Percentiles rank a stretch among this genome's conserved stretches.
Conservation (phyloP, 805 yeast genomes). For the Kluyveromyces starmeri region DNA sequence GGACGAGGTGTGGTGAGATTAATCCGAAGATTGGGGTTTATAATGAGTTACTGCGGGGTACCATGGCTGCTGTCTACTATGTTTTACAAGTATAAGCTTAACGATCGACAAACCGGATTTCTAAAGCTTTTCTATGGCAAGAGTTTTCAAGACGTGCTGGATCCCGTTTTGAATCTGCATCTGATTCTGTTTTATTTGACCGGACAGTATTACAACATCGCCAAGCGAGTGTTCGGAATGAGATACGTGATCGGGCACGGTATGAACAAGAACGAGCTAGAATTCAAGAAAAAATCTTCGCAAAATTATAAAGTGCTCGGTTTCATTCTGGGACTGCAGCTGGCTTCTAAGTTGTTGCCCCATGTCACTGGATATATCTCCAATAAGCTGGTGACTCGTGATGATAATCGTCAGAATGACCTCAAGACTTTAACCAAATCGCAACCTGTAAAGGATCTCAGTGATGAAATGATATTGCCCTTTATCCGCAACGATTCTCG, state of each 20-base stretch:
- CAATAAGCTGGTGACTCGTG: neutral
- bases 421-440: neutral
- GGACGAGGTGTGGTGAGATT: constrained; percentile 43
- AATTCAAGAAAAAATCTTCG: constrained; percentile 30
- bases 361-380: neutral
- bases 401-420: neutral
- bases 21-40: constrained; percentile 45
- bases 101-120: constrained; percentile 4
- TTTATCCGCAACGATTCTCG: constrained; percentile 66
- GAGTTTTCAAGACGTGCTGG: constrained; percentile 35
- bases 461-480: constrained; percentile 48
- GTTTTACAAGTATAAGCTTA: constrained; percentile 10
- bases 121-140: constrained; percentile 8
- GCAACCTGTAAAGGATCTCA: constrained; percentile 32
- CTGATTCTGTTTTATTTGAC: constrained; percentile 73
- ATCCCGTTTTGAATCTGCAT: constrained; percentile 55
- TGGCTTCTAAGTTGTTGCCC: constrained; percentile 33
- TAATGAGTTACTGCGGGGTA: constrained; percentile 48
- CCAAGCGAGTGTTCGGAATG: constrained; percentile 71
- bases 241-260: constrained; percentile 69
- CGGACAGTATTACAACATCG: constrained; percentile 72
- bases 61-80: constrained; percentile 44
- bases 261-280: constrained; percentile 30
- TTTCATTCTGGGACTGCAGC: constrained; percentile 45
- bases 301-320: constrained; percentile 68